phyloP scores from a whole-genome alignment of 352 stramenopile species.

The Elongisporangium senticosum region DNA sequence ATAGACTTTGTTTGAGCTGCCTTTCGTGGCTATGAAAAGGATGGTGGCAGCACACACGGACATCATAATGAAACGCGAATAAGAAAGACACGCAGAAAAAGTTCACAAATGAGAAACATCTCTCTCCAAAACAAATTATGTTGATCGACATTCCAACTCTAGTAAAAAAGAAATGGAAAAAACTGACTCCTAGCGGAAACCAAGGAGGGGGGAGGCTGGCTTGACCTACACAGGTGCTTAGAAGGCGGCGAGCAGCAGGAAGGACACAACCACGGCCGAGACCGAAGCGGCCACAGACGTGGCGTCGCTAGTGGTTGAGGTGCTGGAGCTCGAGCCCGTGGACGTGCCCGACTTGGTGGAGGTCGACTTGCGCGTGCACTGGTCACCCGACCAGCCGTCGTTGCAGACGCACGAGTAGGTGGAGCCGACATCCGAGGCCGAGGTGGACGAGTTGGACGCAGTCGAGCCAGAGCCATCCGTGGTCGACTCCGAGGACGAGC shows the following conservation, averaged over 20 bases:
- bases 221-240: not conserved
- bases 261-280: constrained; percentile 10
- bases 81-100: not conserved
- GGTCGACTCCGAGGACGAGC: constrained; percentile 9
- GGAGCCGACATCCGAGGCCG: constrained; percentile 19
- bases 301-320: constrained; percentile 17
- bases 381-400: constrained; percentile 43
- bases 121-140: not conserved
- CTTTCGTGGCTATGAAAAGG: too few species aligned
- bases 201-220: not conserved
- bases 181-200: not conserved
- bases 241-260: constrained; percentile 19
- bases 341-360: constrained; percentile 16
- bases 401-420: constrained; percentile 41
- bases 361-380: constrained; percentile 51
- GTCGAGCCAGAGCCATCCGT: constrained; percentile 17
- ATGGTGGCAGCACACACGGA: too few species aligned
- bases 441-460: constrained; percentile 7
- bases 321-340: constrained; percentile 12
- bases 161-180: constrained; percentile 1
- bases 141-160: not conserved
- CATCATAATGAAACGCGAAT: not conserved
- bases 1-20: too few species aligned
- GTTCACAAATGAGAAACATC: not conserved
- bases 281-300: constrained; percentile 9